Evolutionary conservation across 2,329 filamentous ascomycete species (phyloP).

Genomic region (Phyllosticta citrichinensis): DNA sequence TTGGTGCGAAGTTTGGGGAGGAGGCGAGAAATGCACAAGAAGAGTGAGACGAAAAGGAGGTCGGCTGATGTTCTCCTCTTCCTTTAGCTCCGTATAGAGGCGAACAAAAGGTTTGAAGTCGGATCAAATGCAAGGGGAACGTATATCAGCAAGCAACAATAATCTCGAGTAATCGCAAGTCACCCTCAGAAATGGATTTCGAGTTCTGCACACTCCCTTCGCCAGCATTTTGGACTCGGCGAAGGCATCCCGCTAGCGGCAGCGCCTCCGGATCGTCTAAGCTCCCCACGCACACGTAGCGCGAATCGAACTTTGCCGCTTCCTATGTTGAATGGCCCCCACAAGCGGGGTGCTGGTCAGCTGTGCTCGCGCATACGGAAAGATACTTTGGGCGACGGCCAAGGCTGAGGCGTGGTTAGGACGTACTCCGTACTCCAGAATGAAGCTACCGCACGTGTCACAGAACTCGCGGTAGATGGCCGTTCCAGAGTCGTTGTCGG

Average conservation of each 20-base stretch:
- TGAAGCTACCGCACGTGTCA: slow-evolving; percentile 39
- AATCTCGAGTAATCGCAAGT: neutral
- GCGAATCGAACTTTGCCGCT: slow-evolving; percentile 16
- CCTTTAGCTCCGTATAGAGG: slow-evolving; percentile 16
- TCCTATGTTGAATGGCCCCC: slow-evolving; percentile 11
- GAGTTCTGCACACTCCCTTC: neutral
- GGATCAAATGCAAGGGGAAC: neutral
- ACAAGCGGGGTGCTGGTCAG: neutral
- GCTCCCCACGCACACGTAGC: slow-evolving; percentile 17
- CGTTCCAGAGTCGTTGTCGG: slow-evolving; percentile 34
- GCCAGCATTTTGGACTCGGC: slow-evolving; percentile 43
- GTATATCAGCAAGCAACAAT: too few relatives aligned
- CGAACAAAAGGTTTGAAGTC: neutral
- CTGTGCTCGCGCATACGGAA: neutral
- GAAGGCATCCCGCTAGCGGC: slow-evolving; percentile 45
- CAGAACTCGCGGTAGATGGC: slow-evolving; percentile 44
- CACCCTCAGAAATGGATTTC: too few relatives aligned
- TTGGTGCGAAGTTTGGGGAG: too few relatives aligned
- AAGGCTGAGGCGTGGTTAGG: slow-evolving; percentile 21
- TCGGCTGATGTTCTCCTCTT: too few relatives aligned
- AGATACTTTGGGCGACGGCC: neutral
- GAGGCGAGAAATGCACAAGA: too few relatives aligned
- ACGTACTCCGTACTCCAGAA: slow-evolving; percentile 39
- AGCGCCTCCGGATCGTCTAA: slow-evolving; percentile 19
- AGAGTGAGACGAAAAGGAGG: too few relatives aligned